Base-by-base conservation (phyloP, 805 yeast genomes). In the Saccharomyces jurei region DNA sequence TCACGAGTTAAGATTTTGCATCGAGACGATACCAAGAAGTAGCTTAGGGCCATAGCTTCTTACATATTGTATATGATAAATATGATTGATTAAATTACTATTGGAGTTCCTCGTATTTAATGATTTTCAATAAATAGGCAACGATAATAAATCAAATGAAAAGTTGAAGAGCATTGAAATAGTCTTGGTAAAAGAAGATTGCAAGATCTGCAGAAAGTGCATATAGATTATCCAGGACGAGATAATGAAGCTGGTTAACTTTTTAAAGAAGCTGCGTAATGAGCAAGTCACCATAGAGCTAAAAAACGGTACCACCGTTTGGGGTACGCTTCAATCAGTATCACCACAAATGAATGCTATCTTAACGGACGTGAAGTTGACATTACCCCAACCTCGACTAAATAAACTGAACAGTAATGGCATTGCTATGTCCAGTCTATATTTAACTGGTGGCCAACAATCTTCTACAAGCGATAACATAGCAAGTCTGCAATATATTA, bases 281-380 rank as follows among this genome's bases (percentile, higher is more conserved):
- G 97, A 90, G 71, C 84, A 89, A 51, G 92, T 92, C 1, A 90
- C 92, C 52, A 87, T 91, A 21, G 98, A 91, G 68, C 75, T 92
- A 64, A 92, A 91, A 69, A 89, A 92, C 70, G 97, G 97, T 44
- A 87, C 92, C 4, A 78, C 88, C 4, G 81, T 92, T 5, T 81
- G 87, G 63, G 98, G 98, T 0, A 87, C 91, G 13, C 75, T 92
- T 27, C 81, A 86, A 46, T 81, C 90, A 6, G 96, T 94, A 46
- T 78, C 96, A 2, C 96, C 97, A 28, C 80, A 87, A 58, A 91
- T 91, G 98, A 91, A 91, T 70, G 83, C 91, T 48, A 82, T 89
- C 4, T 70, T 91, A 57, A 83, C 86, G 62, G 87, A 86, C 59
- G 92, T 88, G 50, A 87, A 84, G 61, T 82, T 92, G 79, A 83